phyloP scores from a whole-genome alignment of 2,329 filamentous ascomycete genomes.

The Penicillium palitans region DNA sequence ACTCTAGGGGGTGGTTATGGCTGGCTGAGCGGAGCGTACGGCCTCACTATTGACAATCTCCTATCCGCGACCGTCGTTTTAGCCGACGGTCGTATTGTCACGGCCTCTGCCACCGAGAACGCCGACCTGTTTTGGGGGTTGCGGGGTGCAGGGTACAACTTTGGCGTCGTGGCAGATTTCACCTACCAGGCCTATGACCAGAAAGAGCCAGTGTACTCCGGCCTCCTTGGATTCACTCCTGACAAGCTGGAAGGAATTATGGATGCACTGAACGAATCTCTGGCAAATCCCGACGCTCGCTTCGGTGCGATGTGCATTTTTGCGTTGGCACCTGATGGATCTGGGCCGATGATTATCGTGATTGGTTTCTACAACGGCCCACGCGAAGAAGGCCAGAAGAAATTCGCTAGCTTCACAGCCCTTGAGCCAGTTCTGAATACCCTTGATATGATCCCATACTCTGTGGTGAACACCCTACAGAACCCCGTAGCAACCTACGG shows the following conservation, averaged over 20 bases:
- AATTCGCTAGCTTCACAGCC: constrained; percentile 42
- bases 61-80: constrained; percentile 43
- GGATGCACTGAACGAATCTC: constrained; percentile 42
- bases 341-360: constrained; percentile 34
- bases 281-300: constrained; percentile 59
- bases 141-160: constrained; percentile 49
- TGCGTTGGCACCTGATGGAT: constrained; percentile 32
- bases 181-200: constrained; percentile 39
- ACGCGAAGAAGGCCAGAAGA: constrained; percentile 36
- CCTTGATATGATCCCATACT: constrained; percentile 45
- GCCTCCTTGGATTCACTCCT: constrained; percentile 30
- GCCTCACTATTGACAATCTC: constrained; percentile 56
- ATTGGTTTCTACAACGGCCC: constrained; percentile 42
- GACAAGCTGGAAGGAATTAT: constrained; percentile 29
- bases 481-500: constrained; percentile 44
- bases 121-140: constrained; percentile 53
- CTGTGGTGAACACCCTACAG: constrained; percentile 41
- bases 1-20: constrained; percentile 61
- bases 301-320: constrained; percentile 42
- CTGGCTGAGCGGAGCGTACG: constrained; percentile 55
- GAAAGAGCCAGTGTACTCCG: constrained; percentile 35
- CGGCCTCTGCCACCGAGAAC: constrained; percentile 47
- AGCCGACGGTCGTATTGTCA: constrained; percentile 42
- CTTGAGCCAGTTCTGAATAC: constrained; percentile 42
- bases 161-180: constrained; percentile 51